Base-by-base conservation (phyloP, 192 early-diverging fungal genomes). In the Backusella morwellensis region DNA sequence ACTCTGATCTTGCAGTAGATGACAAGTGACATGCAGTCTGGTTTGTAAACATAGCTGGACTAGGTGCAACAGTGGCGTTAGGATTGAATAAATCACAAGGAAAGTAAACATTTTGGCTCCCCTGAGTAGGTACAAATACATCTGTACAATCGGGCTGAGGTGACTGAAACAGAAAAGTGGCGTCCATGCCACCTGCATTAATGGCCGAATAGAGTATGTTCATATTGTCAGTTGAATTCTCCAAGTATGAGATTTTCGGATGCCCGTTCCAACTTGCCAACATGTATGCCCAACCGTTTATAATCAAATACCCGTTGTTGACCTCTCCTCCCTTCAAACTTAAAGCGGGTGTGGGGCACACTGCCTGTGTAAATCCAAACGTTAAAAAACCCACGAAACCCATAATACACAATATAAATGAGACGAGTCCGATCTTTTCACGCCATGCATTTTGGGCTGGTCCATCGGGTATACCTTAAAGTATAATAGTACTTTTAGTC, bases 371-470 rank as follows among this genome's bases (percentile, higher is more conserved):
- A 77, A 94, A 85, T 23, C 93, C 95, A 79, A 98, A 96, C 4
- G 95, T 96, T 75, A 96, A 77, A 81, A 98, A 97, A 9, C 93
- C 95, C 54, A 96, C 88, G 21, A 75, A 77, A 3, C 74, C 76
- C 89, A 95, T 94, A 70, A 95, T 85, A 1, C 91, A 9, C 7
- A 93, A 36, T 73, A 97, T 97, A 72, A 97, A 86, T 21, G 89
- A 90, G 38, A 95, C 93, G 21, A 98, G 85, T 0, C 92, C 93
- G 70, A 98, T 91, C 81, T 98, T 98, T 85, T 98, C 96, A 77
- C 95, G 89, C 90, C 92, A 98, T 32, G 96, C 97, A 73, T 79
- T 81, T 78, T 93, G 93, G 73, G 90, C 86, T 35, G 81, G 83
- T n/a, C 70, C 34, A 35, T 90, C 85, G 26, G 56, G 56, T 63